Conservation (phyloP, 1,139 yeast species). For the Magnusiomyces fungicola region DNA sequence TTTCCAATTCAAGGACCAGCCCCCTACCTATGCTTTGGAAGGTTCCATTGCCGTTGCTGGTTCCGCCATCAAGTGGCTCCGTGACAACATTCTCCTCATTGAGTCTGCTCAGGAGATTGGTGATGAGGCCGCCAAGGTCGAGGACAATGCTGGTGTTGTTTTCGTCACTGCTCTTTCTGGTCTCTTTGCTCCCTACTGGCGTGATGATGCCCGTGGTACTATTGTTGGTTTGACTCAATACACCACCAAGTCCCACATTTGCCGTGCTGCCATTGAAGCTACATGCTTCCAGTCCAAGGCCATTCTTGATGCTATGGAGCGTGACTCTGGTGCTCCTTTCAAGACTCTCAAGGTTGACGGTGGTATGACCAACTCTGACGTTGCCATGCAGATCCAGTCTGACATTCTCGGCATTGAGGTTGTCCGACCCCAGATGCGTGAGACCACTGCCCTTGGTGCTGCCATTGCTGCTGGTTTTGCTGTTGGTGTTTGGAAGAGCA, state of each 20-base stretch:
- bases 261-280: constrained; percentile 92
- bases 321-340: constrained; percentile 59
- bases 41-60: constrained; percentile 98
- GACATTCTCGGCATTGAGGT: constrained; percentile 83
- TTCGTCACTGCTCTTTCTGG: constrained; percentile 96
- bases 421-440: constrained; percentile 71
- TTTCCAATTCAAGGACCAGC: constrained; percentile 71
- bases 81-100: constrained; percentile 81
- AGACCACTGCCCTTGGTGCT: constrained; percentile 94
- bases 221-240: constrained; percentile 89
- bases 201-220: constrained; percentile 85
- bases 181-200: constrained; percentile 94
- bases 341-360: constrained; percentile 70
- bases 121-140: constrained; percentile 76
- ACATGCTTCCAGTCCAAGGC: constrained; percentile 93
- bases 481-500: constrained; percentile 65
- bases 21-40: constrained; percentile 85
- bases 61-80: constrained; percentile 87
- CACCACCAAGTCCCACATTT: constrained; percentile 80
- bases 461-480: constrained; percentile 93
- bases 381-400: constrained; percentile 90
- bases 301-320: constrained; percentile 82
- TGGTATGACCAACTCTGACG: constrained; percentile 89
- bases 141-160: constrained; percentile 83
- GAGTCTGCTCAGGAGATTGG: constrained; percentile 83